Evolutionary conservation across 1,284 basidiomycete genomes (phyloP).

Genomic region (Trichosporon sp.): DNA sequence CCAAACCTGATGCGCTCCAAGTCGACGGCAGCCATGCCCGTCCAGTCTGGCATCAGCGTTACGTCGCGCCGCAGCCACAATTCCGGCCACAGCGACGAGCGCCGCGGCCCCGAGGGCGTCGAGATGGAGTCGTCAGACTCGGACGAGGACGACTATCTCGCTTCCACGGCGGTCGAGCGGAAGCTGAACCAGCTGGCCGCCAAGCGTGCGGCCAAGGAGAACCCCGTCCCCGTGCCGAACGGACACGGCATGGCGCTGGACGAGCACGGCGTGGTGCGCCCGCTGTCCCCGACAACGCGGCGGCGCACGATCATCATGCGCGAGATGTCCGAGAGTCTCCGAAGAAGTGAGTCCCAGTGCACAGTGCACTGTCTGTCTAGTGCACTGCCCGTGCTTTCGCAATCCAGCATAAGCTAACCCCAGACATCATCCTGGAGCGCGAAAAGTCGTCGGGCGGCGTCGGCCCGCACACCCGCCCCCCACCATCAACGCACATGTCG

Average conservation of each 20-base stretch:
- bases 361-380: too few relatives aligned
- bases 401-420: neutral
- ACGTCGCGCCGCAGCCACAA: conserved; percentile 17
- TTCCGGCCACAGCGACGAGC: conserved; percentile 11
- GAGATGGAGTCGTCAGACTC: conserved; percentile 34
- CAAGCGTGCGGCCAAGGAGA: conserved; percentile 20
- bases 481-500: conserved; percentile 28
- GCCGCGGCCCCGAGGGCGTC: conserved; percentile 17
- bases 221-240: neutral
- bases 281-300: conserved; percentile 36
- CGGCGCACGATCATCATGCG: conserved; percentile 42
- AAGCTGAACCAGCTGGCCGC: conserved; percentile 35
- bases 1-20: conserved; percentile 35
- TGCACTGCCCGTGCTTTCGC: too few relatives aligned
- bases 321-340: conserved; percentile 44
- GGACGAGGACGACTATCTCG: conserved; percentile 36
- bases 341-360: conserved; percentile 44
- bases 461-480: conserved; percentile 22
- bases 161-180: conserved; percentile 31
- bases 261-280: conserved; percentile 29
- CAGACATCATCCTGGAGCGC: conserved; percentile 42
- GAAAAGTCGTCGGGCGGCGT: conserved; percentile 37
- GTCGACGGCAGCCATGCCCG: conserved; percentile 42
- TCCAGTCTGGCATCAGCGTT: conserved; percentile 41
- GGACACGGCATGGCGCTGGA: conserved; percentile 12